These are phyloP conservation scores for Phytophthora europaea DNA, from an alignment of 352 stramenopile species.

Conservation along the genomic window DNA sequence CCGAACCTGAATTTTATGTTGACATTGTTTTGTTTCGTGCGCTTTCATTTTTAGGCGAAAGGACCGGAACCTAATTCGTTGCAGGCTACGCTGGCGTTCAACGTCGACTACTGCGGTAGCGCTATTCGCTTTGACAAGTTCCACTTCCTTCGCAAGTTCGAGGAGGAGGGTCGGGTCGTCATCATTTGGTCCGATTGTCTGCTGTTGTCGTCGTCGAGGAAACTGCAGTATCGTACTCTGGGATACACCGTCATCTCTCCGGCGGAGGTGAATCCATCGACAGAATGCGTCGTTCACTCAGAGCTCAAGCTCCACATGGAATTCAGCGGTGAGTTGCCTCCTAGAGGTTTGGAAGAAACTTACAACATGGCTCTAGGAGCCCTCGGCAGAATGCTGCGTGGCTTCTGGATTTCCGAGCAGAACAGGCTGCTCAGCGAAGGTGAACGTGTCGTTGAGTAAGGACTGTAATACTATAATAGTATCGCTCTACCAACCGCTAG, in stretches of 20 bases:
- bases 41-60: neutral
- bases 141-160: constrained; percentile 19
- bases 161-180: constrained; percentile 16
- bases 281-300: constrained; percentile 8
- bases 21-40: neutral
- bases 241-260: constrained; percentile 15
- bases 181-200: constrained; percentile 18
- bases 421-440: neutral
- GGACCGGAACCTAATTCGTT: neutral
- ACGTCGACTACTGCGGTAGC: neutral
- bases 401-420: constrained; percentile 1
- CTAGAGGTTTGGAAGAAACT: neutral
- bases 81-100: neutral
- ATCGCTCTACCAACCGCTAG: too few relatives aligned
- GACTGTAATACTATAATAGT: neutral
- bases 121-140: constrained; percentile 16
- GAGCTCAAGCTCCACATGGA: constrained; percentile 20
- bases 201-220: constrained; percentile 12
- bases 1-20: neutral
- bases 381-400: constrained; percentile 1
- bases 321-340: neutral
- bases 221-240: constrained; percentile 13
- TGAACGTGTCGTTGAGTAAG: neutral
- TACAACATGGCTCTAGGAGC: constrained; percentile 4
- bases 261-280: neutral